Conservation (phyloP, 2,329 filamentous ascomycete genomes). For the Lachnellula cervina region DNA sequence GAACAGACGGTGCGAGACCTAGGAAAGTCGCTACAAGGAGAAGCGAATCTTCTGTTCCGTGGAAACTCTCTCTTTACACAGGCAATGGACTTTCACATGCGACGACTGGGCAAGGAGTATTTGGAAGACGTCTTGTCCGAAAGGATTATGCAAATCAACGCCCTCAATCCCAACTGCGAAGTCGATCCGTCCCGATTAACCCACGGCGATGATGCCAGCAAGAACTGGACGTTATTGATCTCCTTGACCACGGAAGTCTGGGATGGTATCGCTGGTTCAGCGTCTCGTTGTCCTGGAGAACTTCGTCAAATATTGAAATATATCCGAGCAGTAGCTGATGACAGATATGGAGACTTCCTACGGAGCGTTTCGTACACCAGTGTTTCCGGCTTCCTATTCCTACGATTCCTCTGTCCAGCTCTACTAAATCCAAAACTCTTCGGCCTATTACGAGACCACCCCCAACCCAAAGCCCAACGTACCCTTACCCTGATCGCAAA, state of each 20-base stretch:
- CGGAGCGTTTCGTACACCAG: slow-evolving; percentile 88
- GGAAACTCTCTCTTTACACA: slow-evolving; percentile 94
- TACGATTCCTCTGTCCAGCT: slow-evolving; percentile 94
- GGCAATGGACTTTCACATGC: slow-evolving; percentile 92
- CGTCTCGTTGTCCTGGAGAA: slow-evolving; percentile 70
- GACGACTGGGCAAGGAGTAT: slow-evolving; percentile 86
- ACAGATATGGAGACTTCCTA: slow-evolving; percentile 88
- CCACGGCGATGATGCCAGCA: slow-evolving; percentile 64
- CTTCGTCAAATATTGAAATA: slow-evolving; percentile 84
- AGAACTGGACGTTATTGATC: slow-evolving; percentile 77
- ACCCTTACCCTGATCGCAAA: slow-evolving; percentile 92
- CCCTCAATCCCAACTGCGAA: slow-evolving; percentile 86
- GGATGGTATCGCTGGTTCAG: slow-evolving; percentile 75
- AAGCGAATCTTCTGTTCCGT: slow-evolving; percentile 91
- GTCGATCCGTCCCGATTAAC: slow-evolving; percentile 81
- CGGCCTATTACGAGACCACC: slow-evolving; percentile 76
- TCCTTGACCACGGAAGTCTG: slow-evolving; percentile 77
- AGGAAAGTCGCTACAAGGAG: slow-evolving; percentile 72
- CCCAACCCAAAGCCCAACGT: slow-evolving; percentile 74
- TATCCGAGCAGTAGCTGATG: slow-evolving; percentile 85
- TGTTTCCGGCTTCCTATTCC: slow-evolving; percentile 89
- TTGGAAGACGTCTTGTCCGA: slow-evolving; percentile 81
- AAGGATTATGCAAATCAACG: slow-evolving; percentile 83
- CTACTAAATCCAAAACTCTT: slow-evolving; percentile 94
- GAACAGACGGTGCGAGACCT: slow-evolving; percentile 71